Conservation (phyloP, 2,329 filamentous ascomycete genomes). For the Fusarium acutatum region DNA sequence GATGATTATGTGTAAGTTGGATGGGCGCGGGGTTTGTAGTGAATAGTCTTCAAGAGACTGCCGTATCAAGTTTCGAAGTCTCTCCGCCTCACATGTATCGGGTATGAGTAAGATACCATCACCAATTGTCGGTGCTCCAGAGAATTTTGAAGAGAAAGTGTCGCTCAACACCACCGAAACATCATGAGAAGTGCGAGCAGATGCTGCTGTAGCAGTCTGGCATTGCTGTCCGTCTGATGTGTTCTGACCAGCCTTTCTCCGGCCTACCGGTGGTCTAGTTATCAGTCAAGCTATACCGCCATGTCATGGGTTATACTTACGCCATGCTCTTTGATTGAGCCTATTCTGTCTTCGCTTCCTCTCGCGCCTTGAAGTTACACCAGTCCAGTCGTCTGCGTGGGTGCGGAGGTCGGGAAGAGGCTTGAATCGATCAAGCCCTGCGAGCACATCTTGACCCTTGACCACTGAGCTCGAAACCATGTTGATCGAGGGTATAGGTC, state of each 20-base stretch:
- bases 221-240: background rate
- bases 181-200: background rate
- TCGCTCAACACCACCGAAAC: background rate
- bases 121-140: fast-evolving
- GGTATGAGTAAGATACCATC: background rate
- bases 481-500: fast-evolving
- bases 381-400: background rate
- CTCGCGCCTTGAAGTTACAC: background rate
- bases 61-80: background rate
- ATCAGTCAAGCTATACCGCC: background rate
- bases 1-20: background rate
- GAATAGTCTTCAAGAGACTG: background rate
- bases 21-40: background rate
- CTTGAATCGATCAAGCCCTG: background rate
- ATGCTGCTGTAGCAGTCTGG: background rate
- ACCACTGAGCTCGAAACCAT: too few species aligned
- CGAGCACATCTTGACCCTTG: background rate
- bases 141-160: fast-evolving
- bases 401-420: background rate
- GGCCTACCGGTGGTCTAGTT: background rate
- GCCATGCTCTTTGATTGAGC: background rate
- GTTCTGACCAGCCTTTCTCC: background rate
- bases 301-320: background rate
- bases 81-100: background rate
- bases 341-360: background rate